A percentile compares a stretch with the other conserved stretches of the same genome.
Conservation (phyloP, 2,329 filamentous ascomycete genomes). For the Trichoderma guizhouense region DNA sequence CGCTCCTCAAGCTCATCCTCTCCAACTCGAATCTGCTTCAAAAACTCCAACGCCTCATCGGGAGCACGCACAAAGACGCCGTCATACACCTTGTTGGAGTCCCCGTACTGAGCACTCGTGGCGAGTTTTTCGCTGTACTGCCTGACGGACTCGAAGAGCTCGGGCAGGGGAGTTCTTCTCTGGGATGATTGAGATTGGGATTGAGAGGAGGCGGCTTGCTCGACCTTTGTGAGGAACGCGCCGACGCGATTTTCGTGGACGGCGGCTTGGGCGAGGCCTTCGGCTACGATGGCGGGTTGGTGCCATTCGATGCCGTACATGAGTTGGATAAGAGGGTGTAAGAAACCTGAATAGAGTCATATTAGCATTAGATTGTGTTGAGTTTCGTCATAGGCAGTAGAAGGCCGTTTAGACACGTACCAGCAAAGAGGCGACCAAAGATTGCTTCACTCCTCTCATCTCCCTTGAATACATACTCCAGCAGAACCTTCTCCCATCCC, state of each 20-base stretch:
- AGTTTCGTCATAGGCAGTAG: neutral
- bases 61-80: conserved; percentile 63
- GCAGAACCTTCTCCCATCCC: conserved; percentile 57
- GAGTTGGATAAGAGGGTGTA: conserved; percentile 81
- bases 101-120: conserved; percentile 42
- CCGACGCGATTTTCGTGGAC: conserved; percentile 61
- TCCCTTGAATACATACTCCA: conserved; percentile 66
- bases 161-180: conserved; percentile 35
- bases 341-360: conserved; percentile 46
- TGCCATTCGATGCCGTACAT: conserved; percentile 81
- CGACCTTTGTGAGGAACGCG: conserved; percentile 51
- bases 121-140: conserved; percentile 54
- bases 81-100: conserved; percentile 64
- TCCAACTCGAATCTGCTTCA: conserved; percentile 55
- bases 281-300: conserved; percentile 76
- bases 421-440: conserved; percentile 64
- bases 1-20: conserved; percentile 55
- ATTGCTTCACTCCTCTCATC: conserved; percentile 65
- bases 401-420: conserved; percentile 30
- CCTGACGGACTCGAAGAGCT: conserved; percentile 58
- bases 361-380: neutral
- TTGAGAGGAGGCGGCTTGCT: conserved; percentile 40
- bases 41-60: conserved; percentile 60
- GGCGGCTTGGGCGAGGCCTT: conserved; percentile 73
- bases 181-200: neutral